Percentiles rank a stretch among this genome's conserved stretches.
Evolutionary conservation across 1,284 basidiomycete species (phyloP).

Genomic region (Papiliotrema terrestris): DNA sequence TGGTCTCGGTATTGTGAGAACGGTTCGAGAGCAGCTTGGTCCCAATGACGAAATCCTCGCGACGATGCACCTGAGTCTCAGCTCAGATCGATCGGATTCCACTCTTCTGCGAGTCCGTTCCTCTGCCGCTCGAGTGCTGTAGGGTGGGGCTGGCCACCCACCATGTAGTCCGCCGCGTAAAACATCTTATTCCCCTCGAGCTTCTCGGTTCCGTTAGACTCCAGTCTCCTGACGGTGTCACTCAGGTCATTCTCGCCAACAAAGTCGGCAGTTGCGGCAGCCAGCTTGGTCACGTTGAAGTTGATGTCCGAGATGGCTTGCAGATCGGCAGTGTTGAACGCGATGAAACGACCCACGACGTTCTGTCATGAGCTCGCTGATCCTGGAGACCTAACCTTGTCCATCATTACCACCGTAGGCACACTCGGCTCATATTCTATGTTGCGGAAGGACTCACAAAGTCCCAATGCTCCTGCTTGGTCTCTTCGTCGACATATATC

Average conservation of each 20-base stretch:
- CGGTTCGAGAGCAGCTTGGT: slow-evolving; percentile 64
- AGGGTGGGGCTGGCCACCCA: no score
- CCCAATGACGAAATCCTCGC: slow-evolving; percentile 57
- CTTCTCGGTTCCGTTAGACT: slow-evolving; percentile 39
- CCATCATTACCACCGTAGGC: no score
- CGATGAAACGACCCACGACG: slow-evolving; percentile 60
- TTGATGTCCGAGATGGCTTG: slow-evolving; percentile 61
- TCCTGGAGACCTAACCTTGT: no score
- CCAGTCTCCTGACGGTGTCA: slow-evolving; percentile 51
- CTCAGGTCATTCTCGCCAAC: slow-evolving; percentile 50
- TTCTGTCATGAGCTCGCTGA: no score
- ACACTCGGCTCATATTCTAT: background rate
- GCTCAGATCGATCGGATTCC: no score
- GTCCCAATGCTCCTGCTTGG: slow-evolving; percentile 62
- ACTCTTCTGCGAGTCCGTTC: no score
- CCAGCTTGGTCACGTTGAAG: slow-evolving; percentile 58
- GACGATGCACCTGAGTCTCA: slow-evolving; percentile 65
- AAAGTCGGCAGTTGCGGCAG: slow-evolving; percentile 20
- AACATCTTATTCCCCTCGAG: slow-evolving; percentile 63
- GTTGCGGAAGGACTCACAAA: slow-evolving; percentile 52
- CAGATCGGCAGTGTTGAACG: slow-evolving; percentile 58
- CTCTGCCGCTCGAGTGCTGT: no score
- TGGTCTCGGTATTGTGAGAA: slow-evolving; percentile 63
- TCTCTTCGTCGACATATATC: slow-evolving; percentile 60
- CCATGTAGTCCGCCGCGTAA: slow-evolving; percentile 66